phyloP scores from a whole-genome alignment of 345 rosid genomes.

The Kernera saxatilis region DNA sequence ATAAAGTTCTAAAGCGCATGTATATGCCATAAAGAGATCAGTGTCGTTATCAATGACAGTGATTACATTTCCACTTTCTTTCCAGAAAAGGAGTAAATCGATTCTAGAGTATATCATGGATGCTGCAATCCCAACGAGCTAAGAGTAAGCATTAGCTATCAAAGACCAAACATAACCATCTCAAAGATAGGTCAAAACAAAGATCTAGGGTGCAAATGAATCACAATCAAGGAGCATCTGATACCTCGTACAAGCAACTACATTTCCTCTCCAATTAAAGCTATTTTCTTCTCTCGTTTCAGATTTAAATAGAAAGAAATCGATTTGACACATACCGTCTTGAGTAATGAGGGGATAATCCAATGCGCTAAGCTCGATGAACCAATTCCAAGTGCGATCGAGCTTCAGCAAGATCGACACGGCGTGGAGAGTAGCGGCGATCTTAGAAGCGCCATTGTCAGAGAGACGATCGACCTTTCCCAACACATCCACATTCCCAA shows the following conservation, averaged over 20 bases:
- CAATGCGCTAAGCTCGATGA: slow-evolving; percentile 69
- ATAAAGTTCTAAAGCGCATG: slow-evolving; percentile 9
- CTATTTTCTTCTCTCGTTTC: background rate
- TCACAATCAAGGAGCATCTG: background rate
- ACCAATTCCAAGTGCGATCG: slow-evolving; percentile 88
- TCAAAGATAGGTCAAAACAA: background rate
- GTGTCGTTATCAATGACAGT: slow-evolving; percentile 4
- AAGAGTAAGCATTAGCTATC: background rate
- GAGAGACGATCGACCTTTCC: slow-evolving; percentile 70
- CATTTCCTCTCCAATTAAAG: background rate
- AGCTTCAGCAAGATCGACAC: slow-evolving; percentile 74
- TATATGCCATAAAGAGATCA: slow-evolving; percentile 14
- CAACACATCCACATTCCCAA: slow-evolving; percentile 88
- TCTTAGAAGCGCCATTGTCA: slow-evolving; percentile 69
- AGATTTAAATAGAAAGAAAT: background rate
- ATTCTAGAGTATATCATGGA: slow-evolving; percentile 2
- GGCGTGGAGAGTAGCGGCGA: slow-evolving; percentile 66
- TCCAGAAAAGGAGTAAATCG: background rate
- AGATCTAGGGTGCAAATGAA: background rate
- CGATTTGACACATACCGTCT: slow-evolving; percentile 53
- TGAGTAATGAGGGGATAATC: slow-evolving; percentile 95
- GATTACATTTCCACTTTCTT: slow-evolving; percentile 1
- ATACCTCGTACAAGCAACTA: background rate
- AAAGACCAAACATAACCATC: background rate
- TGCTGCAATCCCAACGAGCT: background rate